Evolutionary conservation across 441 rosid genomes (phyloP), one percentile per base, ranked within the genome.

Genomic region (Eutrema salsugineum): DNA sequence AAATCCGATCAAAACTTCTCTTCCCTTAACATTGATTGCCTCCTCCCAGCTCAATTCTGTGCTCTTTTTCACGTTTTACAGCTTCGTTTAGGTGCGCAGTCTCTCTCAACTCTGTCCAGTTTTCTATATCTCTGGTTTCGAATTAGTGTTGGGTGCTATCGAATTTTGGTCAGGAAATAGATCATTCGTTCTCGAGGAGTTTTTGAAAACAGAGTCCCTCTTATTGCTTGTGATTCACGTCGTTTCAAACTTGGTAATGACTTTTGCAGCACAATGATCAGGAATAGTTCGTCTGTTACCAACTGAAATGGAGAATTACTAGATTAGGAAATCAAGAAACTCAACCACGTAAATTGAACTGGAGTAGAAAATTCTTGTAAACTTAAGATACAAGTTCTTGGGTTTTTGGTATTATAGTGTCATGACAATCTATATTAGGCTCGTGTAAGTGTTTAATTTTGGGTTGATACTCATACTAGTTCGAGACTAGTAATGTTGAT

Each of bases 1-100:
- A 63, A 47, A 51, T 54, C 48, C 48, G 64, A 20, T 30, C 59
- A 57, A 55, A 24, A 4, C 6, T 63, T 24, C 42, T 63, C 33
- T 1, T 51, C 6, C 6, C n/a, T 12, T 46, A 33, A 56, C 20
- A 22, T 8, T 5, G 20, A 1, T 22, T 8, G 5, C 16, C 64
- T 63, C 24, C 10, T 19, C 53, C 47, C 77, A 56, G 54, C 72
- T 73, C 77, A 20, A 40, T 35, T 55, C 19, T 35, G 64, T 33
- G 1, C 1, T 0, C 3, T 28, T 3, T 11, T 50, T 33, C 56
- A 72, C 70, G 15, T 33, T 11, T 33, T 11, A 28, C 51, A 0
- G 28, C 53, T 56, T 54, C 66, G 61, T 40, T 49, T 22, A 73
- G 78, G 78, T 73, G 49, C 77, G 66, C 27, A 38, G 48, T 39